These are phyloP conservation scores for Penicillium atrosanguineum DNA, from an alignment of 495 filamentous ascomycete species.

Conservation along the genomic window DNA sequence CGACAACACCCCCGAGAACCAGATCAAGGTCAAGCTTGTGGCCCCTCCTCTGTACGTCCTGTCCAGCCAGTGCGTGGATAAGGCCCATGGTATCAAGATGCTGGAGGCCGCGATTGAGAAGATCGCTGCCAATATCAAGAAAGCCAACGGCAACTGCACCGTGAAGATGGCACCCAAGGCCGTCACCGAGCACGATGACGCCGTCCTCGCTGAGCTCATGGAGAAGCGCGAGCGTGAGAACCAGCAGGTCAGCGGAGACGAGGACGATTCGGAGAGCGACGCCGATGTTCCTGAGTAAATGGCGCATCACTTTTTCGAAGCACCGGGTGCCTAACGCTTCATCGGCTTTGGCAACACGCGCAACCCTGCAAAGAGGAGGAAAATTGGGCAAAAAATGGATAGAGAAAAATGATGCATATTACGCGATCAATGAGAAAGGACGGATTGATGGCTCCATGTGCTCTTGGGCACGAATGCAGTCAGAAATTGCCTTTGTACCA, in stretches of 20 bases:
- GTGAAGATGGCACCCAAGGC: slow-evolving; percentile 99
- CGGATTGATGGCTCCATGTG: slow-evolving; percentile 35
- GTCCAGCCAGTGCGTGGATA: slow-evolving; percentile 92
- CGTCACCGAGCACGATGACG: slow-evolving; percentile 97
- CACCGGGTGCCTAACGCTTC: slow-evolving; percentile 16
- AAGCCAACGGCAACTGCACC: slow-evolving; percentile 70
- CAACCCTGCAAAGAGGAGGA: slow-evolving; percentile 11
- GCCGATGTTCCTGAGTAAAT: slow-evolving; percentile 59
- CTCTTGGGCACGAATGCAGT: slow-evolving; percentile 30
- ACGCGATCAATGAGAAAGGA: slow-evolving; percentile 39
- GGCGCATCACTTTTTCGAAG: slow-evolving; percentile 6
- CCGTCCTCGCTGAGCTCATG: slow-evolving; percentile 94
- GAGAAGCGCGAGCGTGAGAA: slow-evolving; percentile 99
- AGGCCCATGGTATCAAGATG: slow-evolving; percentile 75
- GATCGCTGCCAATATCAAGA: slow-evolving; percentile 72
- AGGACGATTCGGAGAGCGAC: slow-evolving; percentile 89
- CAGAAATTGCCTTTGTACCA: slow-evolving; percentile 26
- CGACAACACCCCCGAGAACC: slow-evolving; percentile 80
- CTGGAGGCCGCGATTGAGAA: slow-evolving; percentile 85
- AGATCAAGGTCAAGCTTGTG: slow-evolving; percentile 96
- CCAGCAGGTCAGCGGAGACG: slow-evolving; percentile 92
- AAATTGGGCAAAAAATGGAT: slow-evolving; percentile 24
- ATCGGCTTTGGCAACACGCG: slow-evolving; percentile 19
- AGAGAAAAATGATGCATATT: slow-evolving; percentile 42
- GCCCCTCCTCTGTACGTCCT: slow-evolving; percentile 92